Conservation (phyloP, 2,329 filamentous ascomycete species). For the Talaromyces sp. region DNA sequence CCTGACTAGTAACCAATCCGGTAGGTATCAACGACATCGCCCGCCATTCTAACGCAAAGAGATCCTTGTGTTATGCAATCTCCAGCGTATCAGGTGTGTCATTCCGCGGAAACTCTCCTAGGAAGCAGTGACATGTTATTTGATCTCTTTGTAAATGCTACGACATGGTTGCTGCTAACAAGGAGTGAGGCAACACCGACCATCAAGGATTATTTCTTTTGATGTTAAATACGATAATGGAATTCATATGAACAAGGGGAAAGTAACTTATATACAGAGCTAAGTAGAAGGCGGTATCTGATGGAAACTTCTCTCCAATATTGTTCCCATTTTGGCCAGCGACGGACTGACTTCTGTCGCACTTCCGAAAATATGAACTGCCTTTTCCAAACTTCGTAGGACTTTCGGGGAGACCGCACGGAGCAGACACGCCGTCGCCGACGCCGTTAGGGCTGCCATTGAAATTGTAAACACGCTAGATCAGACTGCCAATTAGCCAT, state of each 20-base stretch:
- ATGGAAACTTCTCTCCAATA: slow-evolving; percentile 4
- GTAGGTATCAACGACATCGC: neutral
- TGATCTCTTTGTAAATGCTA: neutral
- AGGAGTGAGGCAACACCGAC: neutral
- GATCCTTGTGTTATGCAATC: neutral
- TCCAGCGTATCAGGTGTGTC: neutral
- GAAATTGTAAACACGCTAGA: slow-evolving; percentile 3
- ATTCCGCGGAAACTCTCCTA: neutral
- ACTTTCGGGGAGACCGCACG: neutral
- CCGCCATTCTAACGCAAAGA: neutral
- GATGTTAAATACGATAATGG: neutral
- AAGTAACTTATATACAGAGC: neutral
- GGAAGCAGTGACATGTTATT: neutral
- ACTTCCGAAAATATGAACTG: neutral
- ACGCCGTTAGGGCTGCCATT: neutral
- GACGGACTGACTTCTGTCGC: neutral
- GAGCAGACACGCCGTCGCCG: neutral
- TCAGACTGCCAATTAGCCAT: neutral
- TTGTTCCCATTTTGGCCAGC: neutral
- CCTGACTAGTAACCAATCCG: neutral
- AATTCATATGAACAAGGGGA: neutral
- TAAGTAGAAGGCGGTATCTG: neutral
- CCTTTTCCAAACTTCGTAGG: neutral
- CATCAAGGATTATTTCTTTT: neutral
- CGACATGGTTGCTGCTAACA: neutral